A percentile compares a stretch with the other conserved stretches of the same genome.
Conservation (phyloP, 2,329 filamentous ascomycete genomes). For the Penicillium sclerotigenum region DNA sequence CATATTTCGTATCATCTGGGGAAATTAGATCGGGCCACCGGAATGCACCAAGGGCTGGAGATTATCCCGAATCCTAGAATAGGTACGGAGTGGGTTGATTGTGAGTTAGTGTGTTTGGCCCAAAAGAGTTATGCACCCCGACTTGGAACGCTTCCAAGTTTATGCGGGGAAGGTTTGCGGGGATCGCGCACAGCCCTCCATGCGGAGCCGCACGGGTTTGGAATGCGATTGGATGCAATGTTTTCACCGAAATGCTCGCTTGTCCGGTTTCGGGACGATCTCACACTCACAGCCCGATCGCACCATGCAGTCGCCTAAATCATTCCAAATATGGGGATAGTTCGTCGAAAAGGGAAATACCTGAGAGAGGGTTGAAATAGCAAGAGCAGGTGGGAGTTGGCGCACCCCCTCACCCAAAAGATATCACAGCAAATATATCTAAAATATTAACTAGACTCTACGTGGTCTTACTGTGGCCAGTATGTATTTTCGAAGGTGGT, state of each 20-base stretch:
- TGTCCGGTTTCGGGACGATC: not conserved
- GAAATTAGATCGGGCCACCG: slow-evolving; percentile 7
- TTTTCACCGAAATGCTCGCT: not conserved
- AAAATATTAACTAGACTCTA: not conserved
- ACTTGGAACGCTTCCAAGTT: not conserved
- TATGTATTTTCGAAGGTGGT: too few relatives aligned
- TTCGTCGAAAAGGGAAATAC: not conserved
- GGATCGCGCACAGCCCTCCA: not conserved
- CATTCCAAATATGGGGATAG: too few relatives aligned
- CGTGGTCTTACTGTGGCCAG: not conserved
- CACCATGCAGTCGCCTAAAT: too few relatives aligned
- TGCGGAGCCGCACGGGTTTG: slow-evolving; percentile 15
- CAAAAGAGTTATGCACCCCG: not conserved
- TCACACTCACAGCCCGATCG: too few relatives aligned
- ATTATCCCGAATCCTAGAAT: too few relatives aligned
- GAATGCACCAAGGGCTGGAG: not conserved
- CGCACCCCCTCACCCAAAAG: not conserved
- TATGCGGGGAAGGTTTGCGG: slow-evolving; percentile 14
- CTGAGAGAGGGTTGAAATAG: not conserved
- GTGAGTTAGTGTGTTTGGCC: not conserved
- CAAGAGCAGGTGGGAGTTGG: not conserved
- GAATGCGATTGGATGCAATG: not conserved
- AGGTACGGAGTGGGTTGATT: not conserved
- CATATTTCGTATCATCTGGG: not conserved
- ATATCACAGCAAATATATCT: not conserved